Base-by-base conservation (phyloP, 2,329 filamentous ascomycete species). In the Clarireedia monteithiana region DNA sequence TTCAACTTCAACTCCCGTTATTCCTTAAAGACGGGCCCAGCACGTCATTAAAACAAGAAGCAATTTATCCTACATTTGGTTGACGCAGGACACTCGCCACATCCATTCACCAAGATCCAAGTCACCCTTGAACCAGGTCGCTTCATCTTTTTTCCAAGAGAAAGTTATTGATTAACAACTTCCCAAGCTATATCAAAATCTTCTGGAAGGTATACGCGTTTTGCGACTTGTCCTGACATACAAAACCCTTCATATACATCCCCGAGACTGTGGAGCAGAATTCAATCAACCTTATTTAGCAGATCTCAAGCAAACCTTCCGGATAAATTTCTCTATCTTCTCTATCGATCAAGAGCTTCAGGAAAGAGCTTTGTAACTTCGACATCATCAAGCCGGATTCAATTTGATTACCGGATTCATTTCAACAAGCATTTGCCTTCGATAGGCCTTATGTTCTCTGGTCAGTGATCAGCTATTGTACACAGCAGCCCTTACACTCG, bases 1-100 rank as follows among this genome's bases (percentile, higher is more conserved):
- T 64, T 57, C 59, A 60, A 61, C 61, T 62, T 62, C 57, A 44
- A 46, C 48, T 53, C 36, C 38, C 53, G 53, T 50, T 57, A 55
- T 54, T 57, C 60, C 58, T 56, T 59, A 63, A 64, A 55, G 27
- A 58, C 45, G 58, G 62, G 61, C 54, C 40, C 61, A 56, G 61
- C 63, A 66, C 66, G 64, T 67, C 66, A 67, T 64, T 64, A 63
- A 64, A 55, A 59, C 59, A 63, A 54, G 48, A 60, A 62, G 54
- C 53, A 65, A 66, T 64, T 64, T 64, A 65, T 53, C 63, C 60
- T 67, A 67, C 63, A 67, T 67, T 62, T 66, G 60, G 59, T 59
- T 61, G 63, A 64, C 53, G 57, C 63, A 62, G 61, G 59, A 60
- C 60, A 63, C 56, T 63, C 61, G 60, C 61, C 61, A 63, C 60